These are phyloP conservation scores for Apiotrichum montevideense DNA, from an alignment of 1,284 basidiomycete genomes.

Conservation along the genomic window DNA sequence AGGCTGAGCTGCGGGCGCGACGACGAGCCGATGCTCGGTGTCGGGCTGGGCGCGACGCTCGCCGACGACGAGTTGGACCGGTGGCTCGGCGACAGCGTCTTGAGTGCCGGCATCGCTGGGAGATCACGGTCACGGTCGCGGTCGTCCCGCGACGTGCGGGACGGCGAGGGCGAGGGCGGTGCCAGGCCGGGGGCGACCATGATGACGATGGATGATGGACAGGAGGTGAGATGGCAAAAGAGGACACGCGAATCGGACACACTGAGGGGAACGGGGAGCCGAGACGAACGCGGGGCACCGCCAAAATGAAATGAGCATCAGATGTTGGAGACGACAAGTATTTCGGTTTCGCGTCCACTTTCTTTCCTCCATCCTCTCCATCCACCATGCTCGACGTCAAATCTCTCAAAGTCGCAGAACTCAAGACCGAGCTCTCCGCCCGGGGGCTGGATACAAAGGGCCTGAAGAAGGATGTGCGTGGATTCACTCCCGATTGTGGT, in stretches of 20 bases:
- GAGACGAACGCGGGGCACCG: no score
- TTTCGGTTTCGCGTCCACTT: no score
- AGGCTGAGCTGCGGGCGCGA: constrained; percentile 8
- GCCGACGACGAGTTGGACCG: neutral
- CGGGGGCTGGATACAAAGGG: constrained; percentile 37
- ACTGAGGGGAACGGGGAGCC: neutral
- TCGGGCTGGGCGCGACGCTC: neutral
- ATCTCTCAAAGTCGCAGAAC: constrained; percentile 39
- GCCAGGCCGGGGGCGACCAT: neutral
- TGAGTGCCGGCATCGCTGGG: neutral
- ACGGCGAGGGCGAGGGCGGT: neutral
- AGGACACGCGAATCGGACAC: no score
- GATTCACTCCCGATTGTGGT: neutral
- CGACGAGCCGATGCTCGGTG: neutral
- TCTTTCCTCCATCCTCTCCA: no score
- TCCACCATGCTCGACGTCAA: constrained; percentile 5
- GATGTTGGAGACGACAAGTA: no score
- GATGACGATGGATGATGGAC: neutral
- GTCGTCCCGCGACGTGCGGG: neutral
- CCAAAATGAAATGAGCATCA: no score
- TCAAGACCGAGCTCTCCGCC: constrained; percentile 42
- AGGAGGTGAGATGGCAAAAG: no score
- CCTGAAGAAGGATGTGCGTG: constrained; percentile 43
- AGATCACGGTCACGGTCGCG: no score
- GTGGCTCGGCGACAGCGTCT: constrained; percentile 1